Percentiles rank a stretch among this genome's conserved stretches.
phyloP scores from a whole-genome alignment of 192 early-diverging fungal genomes.

The Coemansia sp. region DNA sequence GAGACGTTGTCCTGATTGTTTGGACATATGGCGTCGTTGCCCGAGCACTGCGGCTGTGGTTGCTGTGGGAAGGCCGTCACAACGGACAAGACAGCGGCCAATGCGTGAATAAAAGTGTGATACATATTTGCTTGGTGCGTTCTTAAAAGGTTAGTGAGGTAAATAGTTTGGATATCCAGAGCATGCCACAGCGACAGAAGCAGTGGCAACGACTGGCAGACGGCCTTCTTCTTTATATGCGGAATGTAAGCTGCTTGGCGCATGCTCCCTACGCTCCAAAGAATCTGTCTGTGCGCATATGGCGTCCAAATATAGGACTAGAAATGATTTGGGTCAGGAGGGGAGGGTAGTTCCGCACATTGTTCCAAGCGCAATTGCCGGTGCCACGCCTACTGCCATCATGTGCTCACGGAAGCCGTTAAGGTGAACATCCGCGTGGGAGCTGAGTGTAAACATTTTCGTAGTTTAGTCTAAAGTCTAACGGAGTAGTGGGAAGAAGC shows the following conservation, averaged over 20 bases:
- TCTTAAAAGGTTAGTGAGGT: background rate
- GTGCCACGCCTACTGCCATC: background rate
- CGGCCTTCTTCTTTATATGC: background rate
- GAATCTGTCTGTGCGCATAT: background rate
- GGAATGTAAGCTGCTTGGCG: background rate
- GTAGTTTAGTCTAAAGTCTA: no score
- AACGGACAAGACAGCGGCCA: background rate
- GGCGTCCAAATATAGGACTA: background rate
- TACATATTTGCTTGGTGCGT: background rate
- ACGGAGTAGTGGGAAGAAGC: no score
- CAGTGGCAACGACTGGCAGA: background rate
- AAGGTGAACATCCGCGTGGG: no score
- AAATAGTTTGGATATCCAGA: background rate
- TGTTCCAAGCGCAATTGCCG: background rate
- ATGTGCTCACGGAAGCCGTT: background rate
- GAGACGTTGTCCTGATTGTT: constrained; percentile 38
- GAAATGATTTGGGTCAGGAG: background rate
- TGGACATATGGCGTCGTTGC: constrained; percentile 38
- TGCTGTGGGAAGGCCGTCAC: background rate
- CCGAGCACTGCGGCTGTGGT: constrained; percentile 23
- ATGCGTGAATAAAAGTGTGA: background rate
- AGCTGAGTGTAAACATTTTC: no score
- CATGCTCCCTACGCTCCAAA: background rate
- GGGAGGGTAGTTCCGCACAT: background rate
- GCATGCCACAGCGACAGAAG: background rate